Evolutionary conservation across 2,329 filamentous ascomycete species (phyloP), one percentile per base, ranked within the genome.

Genomic region (Colletotrichum musae): DNA sequence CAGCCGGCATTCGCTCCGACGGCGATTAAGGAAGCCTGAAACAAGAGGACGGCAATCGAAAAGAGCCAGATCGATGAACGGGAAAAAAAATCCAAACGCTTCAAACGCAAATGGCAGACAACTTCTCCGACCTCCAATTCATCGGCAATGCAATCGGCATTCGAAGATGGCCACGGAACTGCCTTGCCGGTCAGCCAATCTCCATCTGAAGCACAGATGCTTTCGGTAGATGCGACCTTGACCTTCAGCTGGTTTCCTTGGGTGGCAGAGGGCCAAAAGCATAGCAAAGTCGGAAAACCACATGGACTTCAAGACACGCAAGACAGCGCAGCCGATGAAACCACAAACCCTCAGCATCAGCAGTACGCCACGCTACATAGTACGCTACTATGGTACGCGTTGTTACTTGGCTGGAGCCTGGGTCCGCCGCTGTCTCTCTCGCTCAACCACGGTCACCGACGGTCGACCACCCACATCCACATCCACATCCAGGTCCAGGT

Each of bases 1-100:
- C 41, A 15, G 36, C 10, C 66, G 50, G 62, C 56, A 7, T 65
- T 68, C 32, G 21, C 26, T 24, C 62, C 62, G 62, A 18, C 61
- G 50, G 62, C 56, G 50, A 69, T 52, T 54, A 54, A 45, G 36
- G 21, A 52, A 26, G 50, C 45, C 62, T 65, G 62, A 69, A 69
- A 65, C 61, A 54, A 45, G 54, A 36, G 39, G 50, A 51, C 54
- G 61, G 50, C 56, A 69, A 69, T 47, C 56, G 56, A 51, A 51
- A 51, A 66, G 56, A 51, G 53, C 53, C 28, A 53, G 26, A 48
- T 7, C 12, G 15, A 15, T 26, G 28, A 50, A 4, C 39, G 7
- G 6, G 16, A 58, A 48, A 10, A 47, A 60, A 60, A 53, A 16
- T 28, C 15, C 52, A 24, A 56, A 36, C 32, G 6, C 32, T 36